A percentile compares a stretch with the other conserved stretches of the same genome.
Conservation (phyloP, 2,329 filamentous ascomycete species). For the Rachicladosporium sp. region DNA sequence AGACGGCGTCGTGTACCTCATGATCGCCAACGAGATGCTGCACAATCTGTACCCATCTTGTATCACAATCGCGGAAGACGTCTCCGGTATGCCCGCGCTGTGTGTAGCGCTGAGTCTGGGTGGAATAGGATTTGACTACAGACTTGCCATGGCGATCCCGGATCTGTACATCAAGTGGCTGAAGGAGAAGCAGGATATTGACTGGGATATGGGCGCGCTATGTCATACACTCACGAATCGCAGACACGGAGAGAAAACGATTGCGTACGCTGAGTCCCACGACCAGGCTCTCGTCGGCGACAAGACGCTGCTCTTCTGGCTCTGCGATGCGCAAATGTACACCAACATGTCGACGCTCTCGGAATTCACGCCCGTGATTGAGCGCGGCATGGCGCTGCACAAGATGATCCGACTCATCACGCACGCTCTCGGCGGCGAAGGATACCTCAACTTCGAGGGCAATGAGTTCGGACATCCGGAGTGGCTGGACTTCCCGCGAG, state of each 20-base stretch:
- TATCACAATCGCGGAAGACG: constrained; percentile 92
- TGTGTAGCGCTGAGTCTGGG: constrained; percentile 76
- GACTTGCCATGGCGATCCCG: constrained; percentile 91
- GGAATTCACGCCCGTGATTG: constrained; percentile 75
- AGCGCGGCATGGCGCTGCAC: constrained; percentile 82
- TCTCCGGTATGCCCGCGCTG: constrained; percentile 96
- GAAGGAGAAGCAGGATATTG: constrained; percentile 79
- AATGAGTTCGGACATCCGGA: constrained; percentile 98
- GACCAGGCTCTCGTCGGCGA: constrained; percentile 98
- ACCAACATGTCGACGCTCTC: constrained; percentile 88
- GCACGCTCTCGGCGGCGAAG: constrained; percentile 82
- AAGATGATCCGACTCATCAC: constrained; percentile 96
- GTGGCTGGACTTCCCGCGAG: constrained; percentile 96
- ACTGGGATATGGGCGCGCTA: constrained; percentile 83
- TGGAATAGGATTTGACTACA: constrained; percentile 92
- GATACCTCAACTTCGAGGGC: constrained; percentile 96
- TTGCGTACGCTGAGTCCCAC: constrained; percentile 93
- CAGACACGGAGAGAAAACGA: constrained; percentile 92
- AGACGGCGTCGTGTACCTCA: constrained; percentile 87
- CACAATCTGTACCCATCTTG: constrained; percentile 76
- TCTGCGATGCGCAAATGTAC: constrained; percentile 94
- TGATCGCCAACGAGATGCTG: constrained; percentile 92
- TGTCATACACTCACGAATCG: constrained; percentile 83
- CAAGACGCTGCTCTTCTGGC: constrained; percentile 95
- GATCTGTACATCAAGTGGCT: constrained; percentile 99